Evolutionary conservation across 2,329 filamentous ascomycete genomes (phyloP).

Genomic region (Trichoderma cornu-damae): DNA sequence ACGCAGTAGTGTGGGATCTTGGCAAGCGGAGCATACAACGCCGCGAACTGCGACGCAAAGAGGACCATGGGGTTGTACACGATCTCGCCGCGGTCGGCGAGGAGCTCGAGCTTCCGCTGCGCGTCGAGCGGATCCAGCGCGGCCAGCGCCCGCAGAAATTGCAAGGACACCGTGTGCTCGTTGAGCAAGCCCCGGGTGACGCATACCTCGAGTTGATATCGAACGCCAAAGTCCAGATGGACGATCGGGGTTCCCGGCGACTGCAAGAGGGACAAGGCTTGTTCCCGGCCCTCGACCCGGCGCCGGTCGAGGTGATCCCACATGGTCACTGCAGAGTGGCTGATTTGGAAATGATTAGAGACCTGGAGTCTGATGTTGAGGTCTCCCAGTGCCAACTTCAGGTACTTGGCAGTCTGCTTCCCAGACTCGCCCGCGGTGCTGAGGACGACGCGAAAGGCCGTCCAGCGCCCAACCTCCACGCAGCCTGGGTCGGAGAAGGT

Average conservation of each 20-base stretch:
- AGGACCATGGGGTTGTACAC: slow-evolving; percentile 68
- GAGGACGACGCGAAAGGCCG: slow-evolving; percentile 47
- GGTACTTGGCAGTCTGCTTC: slow-evolving; percentile 33
- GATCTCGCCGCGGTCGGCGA: slow-evolving; percentile 57
- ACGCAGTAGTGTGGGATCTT: slow-evolving; percentile 67
- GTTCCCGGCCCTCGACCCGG: slow-evolving; percentile 15
- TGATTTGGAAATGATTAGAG: slow-evolving; percentile 39
- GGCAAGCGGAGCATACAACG: slow-evolving; percentile 42
- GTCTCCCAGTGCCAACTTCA: slow-evolving; percentile 57
- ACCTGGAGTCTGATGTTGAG: slow-evolving; percentile 60
- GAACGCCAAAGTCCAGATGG: slow-evolving; percentile 61
- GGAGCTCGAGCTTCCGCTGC: slow-evolving; percentile 65
- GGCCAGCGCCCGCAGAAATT: slow-evolving; percentile 63
- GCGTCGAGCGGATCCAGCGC: slow-evolving; percentile 45
- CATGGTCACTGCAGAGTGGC: slow-evolving; percentile 24
- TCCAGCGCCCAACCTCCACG: slow-evolving; percentile 52
- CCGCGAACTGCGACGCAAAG: slow-evolving; percentile 53
- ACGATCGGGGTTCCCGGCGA: slow-evolving; percentile 21
- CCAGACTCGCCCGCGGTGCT: slow-evolving; percentile 24
- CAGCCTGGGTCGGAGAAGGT: background rate
- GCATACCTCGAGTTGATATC: slow-evolving; percentile 91
- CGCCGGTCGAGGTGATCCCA: slow-evolving; percentile 33
- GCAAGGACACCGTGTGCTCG: slow-evolving; percentile 64
- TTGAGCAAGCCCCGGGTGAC: slow-evolving; percentile 73
- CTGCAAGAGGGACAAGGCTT: slow-evolving; percentile 29